A percentile compares a stretch with the other conserved stretches of the same genome.
These are phyloP conservation scores for Escovopsis weberi DNA, from an alignment of 2,329 filamentous ascomycete species.

Conservation along the genomic window DNA sequence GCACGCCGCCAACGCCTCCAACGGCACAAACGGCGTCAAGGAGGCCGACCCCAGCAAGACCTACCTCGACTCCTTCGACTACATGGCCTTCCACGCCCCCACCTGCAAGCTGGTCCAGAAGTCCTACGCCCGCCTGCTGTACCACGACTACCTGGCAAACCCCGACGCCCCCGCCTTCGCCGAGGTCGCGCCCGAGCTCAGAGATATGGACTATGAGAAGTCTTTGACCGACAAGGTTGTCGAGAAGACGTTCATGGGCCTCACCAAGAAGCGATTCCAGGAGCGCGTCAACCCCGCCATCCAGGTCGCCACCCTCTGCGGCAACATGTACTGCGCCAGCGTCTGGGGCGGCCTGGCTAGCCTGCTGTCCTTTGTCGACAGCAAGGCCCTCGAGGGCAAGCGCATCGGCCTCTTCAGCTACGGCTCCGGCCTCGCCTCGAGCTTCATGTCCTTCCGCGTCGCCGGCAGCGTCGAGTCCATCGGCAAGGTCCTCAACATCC, in stretches of 20 bases:
- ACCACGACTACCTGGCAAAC: constrained; percentile 70
- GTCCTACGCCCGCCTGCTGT: constrained; percentile 69
- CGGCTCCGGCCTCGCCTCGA: constrained; percentile 59
- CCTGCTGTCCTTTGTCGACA: constrained; percentile 49
- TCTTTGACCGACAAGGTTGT: constrained; percentile 69
- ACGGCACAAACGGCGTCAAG: constrained; percentile 40
- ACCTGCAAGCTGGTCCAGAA: constrained; percentile 82
- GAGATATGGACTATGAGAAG: constrained; percentile 64
- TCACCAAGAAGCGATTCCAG: constrained; percentile 73
- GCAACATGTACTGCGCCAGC: constrained; percentile 55
- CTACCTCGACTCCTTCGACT: constrained; percentile 66
- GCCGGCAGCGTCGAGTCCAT: constrained; percentile 56
- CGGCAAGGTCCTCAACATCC: constrained; percentile 52
- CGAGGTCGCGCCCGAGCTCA: constrained; percentile 61
- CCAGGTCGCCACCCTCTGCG: constrained; percentile 63
- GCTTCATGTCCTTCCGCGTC: constrained; percentile 60
- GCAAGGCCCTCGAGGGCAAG: constrained; percentile 53
- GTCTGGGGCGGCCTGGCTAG: constrained; percentile 65
- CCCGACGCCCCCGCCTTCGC: constrained; percentile 53
- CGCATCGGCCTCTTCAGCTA: constrained; percentile 66
- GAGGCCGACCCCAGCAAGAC: constrained; percentile 36
- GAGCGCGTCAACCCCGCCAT: constrained; percentile 62
- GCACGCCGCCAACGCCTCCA: constrained; percentile 27
- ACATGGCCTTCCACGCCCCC: constrained; percentile 69
- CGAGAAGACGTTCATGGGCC: constrained; percentile 74